Evolutionary conservation across 371 early-diverging fungal species (phyloP), one percentile per base, ranked within the genome.

Genomic region (Actinomortierella wolfii): DNA sequence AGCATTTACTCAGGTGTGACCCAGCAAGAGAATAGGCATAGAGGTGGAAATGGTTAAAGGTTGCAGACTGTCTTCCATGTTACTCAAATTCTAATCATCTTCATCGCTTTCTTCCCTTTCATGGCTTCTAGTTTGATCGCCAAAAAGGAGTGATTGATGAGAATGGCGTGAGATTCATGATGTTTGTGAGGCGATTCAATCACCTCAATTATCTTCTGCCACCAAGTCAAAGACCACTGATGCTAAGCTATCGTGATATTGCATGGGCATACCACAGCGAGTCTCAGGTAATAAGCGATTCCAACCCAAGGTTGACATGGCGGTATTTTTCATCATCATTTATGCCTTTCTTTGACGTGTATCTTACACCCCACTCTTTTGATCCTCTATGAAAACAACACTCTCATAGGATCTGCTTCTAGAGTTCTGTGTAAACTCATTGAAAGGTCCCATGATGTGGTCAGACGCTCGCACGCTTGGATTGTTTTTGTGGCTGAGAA

Each of bases 221-320:
- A 46, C 61, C 76, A 17, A 66, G 55, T 20, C 75, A 77, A 56
- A 61, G 64, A n/a, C 70, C 77, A 28, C 46, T 54, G 2, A 76
- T 79, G 54, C 67, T 97, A 26, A 70, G 79, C 15, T 82, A 88
- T 18, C 78, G 92, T 21, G 96, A 96, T 57, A 85, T 90, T 46
- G 78, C 83, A 18, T 97, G 95, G 95, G 97, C 93, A 0, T 82
- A 89, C 45, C 92, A 92, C 64, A 94, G 94, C 77, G 92, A 92
- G 67, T 95, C 95, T 2, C 96, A 97, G 83, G 89, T 83, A 57
- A 58, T 20, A 2, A 43, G 2, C 15, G 1, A 25, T 39, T 0
- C 13, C 13, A 28, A 20, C n/a, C 14, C 6, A 20, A 58, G 40
- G 1, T 15, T 58, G 53, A 26, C 40, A 25, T 57, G 6, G 45